Evolutionary conservation across 2,329 filamentous ascomycete species (phyloP).

Genomic region (Tolypocladium amazonense): DNA sequence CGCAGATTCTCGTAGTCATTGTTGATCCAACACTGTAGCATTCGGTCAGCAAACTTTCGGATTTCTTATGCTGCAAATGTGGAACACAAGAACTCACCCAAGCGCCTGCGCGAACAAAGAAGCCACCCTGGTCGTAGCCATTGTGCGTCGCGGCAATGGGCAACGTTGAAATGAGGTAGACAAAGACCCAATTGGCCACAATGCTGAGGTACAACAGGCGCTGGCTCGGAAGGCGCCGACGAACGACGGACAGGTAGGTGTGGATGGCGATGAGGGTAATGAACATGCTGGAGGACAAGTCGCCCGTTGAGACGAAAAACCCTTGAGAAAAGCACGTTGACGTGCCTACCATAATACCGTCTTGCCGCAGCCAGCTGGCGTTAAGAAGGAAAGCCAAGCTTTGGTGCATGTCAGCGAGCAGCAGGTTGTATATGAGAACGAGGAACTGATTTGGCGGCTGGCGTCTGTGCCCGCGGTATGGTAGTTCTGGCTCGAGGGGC

Average conservation of each 20-base stretch:
- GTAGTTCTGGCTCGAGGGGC: not conserved
- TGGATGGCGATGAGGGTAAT: constrained; percentile 56
- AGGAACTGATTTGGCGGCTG: constrained; percentile 55
- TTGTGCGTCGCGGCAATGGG: constrained; percentile 33
- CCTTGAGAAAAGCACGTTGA: constrained; percentile 52
- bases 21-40: constrained; percentile 51
- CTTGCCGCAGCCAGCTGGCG: constrained; percentile 42
- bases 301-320: constrained; percentile 57
- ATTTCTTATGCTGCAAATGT: not conserved
- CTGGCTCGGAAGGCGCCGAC: constrained; percentile 39
- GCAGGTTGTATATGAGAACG: constrained; percentile 57
- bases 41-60: not conserved
- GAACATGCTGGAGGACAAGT: constrained; percentile 56
- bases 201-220: constrained; percentile 39
- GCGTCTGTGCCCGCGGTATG: constrained; percentile 16
- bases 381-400: constrained; percentile 54
- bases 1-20: constrained; percentile 41
- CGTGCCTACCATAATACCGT: constrained; percentile 43
- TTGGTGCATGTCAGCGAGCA: constrained; percentile 59
- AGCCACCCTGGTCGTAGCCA: constrained; percentile 27
- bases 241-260: constrained; percentile 53
- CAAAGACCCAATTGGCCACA: constrained; percentile 43
- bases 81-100: constrained; percentile 36
- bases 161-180: constrained; percentile 45
- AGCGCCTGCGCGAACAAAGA: constrained; percentile 54